A percentile compares a stretch with the other conserved stretches of the same genome.
Evolutionary conservation across 2,329 filamentous ascomycete species (phyloP).

Genomic region (Alternaria solani): DNA sequence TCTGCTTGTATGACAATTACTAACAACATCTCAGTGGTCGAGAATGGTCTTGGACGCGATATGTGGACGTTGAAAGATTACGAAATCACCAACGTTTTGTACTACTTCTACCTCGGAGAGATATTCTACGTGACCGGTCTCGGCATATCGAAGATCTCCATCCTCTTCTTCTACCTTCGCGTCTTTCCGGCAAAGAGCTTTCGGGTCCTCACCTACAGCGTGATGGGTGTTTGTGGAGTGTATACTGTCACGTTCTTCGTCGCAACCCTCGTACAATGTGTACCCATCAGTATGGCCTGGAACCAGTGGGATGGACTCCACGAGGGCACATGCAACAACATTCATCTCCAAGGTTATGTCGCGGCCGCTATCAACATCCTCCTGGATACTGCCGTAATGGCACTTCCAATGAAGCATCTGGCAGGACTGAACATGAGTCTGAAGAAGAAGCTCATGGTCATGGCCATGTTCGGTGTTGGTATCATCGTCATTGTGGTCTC

Average conservation of each 20-base stretch:
- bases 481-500: constrained; percentile 54
- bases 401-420: constrained; percentile 45
- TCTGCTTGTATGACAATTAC: background rate
- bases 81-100: constrained; percentile 56
- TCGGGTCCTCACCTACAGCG: constrained; percentile 31
- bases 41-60: constrained; percentile 59
- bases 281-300: constrained; percentile 61
- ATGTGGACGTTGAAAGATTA: constrained; percentile 58
- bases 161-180: constrained; percentile 46
- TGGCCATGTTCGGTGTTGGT: constrained; percentile 50
- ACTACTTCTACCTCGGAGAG: constrained; percentile 35
- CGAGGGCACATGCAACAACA: constrained; percentile 42
- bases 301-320: constrained; percentile 39
- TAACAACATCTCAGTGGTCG: constrained; percentile 17
- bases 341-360: constrained; percentile 44
- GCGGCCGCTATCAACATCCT: constrained; percentile 46
- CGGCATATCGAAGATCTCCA: constrained; percentile 44
- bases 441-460: constrained; percentile 47
- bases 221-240: constrained; percentile 36
- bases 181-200: constrained; percentile 44
- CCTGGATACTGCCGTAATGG: constrained; percentile 37
- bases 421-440: constrained; percentile 39
- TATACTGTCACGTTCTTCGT: constrained; percentile 57
- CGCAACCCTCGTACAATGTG: constrained; percentile 60
- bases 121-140: constrained; percentile 46